Base-by-base conservation (phyloP, 179 eudicot genomes). In the Carnegiea gigantea region DNA sequence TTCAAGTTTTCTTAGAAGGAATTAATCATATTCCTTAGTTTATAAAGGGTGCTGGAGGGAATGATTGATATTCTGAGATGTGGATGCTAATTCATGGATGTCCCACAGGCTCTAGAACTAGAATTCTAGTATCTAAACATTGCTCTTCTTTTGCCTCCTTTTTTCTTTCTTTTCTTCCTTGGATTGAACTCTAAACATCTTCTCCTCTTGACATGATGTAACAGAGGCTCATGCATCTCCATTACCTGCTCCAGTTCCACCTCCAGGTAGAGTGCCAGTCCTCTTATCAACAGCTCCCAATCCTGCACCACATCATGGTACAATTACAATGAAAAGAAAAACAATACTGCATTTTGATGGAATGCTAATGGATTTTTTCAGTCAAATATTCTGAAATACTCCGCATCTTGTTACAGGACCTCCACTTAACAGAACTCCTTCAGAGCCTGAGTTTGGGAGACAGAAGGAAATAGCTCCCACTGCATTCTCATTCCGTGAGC, bases 381-480 rank as follows among this genome's bases (percentile, higher is more conserved):
- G 38, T 33, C 0, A 73, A 46, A 71, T 70, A 70, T 54, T 77
- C 70, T 62, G 76, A 75, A 49, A 5, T 54, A 14, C 62, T 24
- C 73, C 46, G 75, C 72, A 30, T 78, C 70, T 14, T 74, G 70
- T 75, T 74, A 12, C 77, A 76, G 65, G 79, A 78, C 78, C 76
- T 82, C 77, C 28, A 70, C 84, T 51, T 82, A 24, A 65, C 82
- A 76, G 82, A 90, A 87, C 86, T 88, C 92, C 92, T 65, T 68
- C 90, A 24, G 43, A 77, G 46, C 89, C 87, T 71, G 80, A 87
- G 72, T 53, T 80, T 73, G 79, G 65, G 26, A 77, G 81, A 80
- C 82, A 79, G 60, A 73, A 78, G 33, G 78, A 44, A 46, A 87
- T 73, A 83, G 85, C 88, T 83, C 81, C 92, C 14, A 78, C 91